These are phyloP conservation scores for Saccharomycopsis fibuligera DNA, from an alignment of 805 yeast genomes.

Conservation along the genomic window DNA sequence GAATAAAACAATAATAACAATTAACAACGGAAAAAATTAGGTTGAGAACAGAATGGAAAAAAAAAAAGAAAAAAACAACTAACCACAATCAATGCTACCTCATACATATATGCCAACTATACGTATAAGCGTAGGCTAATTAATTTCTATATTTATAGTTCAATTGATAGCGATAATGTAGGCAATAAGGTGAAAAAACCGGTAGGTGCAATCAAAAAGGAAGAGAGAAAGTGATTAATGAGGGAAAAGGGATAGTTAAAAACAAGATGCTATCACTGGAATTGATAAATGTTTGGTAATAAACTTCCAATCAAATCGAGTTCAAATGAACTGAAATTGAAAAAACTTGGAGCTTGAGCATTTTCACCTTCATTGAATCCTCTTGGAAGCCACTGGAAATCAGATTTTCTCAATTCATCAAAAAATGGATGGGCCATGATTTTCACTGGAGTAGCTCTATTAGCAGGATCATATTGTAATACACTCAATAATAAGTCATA, in stretches of 20 bases:
- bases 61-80: too few relatives aligned
- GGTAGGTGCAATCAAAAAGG: conserved; percentile 4
- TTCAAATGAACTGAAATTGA: conserved; percentile 70
- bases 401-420: conserved; percentile 65
- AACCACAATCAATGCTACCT: too few relatives aligned
- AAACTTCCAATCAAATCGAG: conserved; percentile 37
- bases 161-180: not conserved
- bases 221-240: not conserved
- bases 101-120: too few relatives aligned
- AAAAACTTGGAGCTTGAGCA: conserved; percentile 41
- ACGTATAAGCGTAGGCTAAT: too few relatives aligned
- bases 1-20: too few relatives aligned
- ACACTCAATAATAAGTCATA: conserved; percentile 76
- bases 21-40: too few relatives aligned
- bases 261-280: conserved; percentile 1
- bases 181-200: too few relatives aligned
- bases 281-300: conserved; percentile 17
- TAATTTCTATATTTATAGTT: not conserved
- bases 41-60: too few relatives aligned
- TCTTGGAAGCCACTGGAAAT: conserved; percentile 48
- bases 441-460: conserved; percentile 71
- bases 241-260: not conserved
- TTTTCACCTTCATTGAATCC: conserved; percentile 35
- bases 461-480: conserved; percentile 84
- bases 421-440: conserved; percentile 87